A percentile compares a stretch with the other conserved stretches of the same genome.
phyloP scores from a whole-genome alignment of 768 basidiomycete species.

The Lactifluus pinguis region DNA sequence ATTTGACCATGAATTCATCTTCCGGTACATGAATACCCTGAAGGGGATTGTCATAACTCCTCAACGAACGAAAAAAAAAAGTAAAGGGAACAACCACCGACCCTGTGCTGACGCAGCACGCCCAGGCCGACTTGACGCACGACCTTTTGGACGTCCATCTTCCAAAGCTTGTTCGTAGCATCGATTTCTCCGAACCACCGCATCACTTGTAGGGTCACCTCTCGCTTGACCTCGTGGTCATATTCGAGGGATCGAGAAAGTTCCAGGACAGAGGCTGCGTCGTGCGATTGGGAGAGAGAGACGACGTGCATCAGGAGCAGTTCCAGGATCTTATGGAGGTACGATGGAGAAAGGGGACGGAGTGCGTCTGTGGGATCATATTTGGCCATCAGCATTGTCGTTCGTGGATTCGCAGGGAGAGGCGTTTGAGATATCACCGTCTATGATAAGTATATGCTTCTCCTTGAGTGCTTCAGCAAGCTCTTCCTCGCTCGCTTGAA shows the following conservation, averaged over 20 bases:
- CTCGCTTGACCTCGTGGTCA: conserved; percentile 60
- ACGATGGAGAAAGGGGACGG: conserved; percentile 58
- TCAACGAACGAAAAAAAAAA: not conserved
- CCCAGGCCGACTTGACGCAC: conserved; percentile 73
- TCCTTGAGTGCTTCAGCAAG: conserved; percentile 53
- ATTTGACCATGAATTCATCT: conserved; percentile 49
- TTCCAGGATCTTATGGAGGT: conserved; percentile 63
- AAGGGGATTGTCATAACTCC: not conserved
- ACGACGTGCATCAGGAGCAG: conserved; percentile 66
- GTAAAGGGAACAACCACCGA: conserved; percentile 20
- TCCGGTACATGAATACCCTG: conserved; percentile 54
- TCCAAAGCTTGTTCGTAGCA: conserved; percentile 41
- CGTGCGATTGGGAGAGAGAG: conserved; percentile 46
- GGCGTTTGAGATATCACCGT: conserved; percentile 35
- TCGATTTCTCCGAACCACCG: conserved; percentile 67
- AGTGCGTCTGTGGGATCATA: conserved; percentile 44
- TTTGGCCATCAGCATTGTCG: not conserved
- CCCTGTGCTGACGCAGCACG: conserved; percentile 55
- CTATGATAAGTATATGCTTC: conserved; percentile 62
- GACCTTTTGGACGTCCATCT: conserved; percentile 49
- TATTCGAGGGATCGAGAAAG: conserved; percentile 53
- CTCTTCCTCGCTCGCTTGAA: conserved; percentile 82
- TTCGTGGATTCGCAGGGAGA: not conserved
- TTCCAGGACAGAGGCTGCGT: conserved; percentile 47
- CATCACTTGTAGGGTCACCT: conserved; percentile 62